Percentiles rank a stretch among this genome's conserved stretches.
Evolutionary conservation across 139 green algal species (phyloP).

Genomic region (Tetradesmus lagerheimii): DNA sequence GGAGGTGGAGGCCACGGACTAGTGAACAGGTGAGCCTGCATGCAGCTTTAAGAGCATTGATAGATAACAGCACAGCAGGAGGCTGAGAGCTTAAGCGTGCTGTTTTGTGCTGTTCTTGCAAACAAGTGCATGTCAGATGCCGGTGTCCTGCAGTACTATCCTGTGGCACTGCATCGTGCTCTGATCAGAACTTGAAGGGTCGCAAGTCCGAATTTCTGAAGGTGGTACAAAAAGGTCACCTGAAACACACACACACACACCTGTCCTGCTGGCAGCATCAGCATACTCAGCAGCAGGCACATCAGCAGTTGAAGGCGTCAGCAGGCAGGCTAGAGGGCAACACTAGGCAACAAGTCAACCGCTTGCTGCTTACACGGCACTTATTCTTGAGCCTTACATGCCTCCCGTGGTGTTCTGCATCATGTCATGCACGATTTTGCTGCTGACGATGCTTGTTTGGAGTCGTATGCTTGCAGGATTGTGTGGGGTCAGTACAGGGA

Average conservation of each 20-base stretch:
- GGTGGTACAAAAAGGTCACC: too few relatives aligned
- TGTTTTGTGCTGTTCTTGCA: not conserved
- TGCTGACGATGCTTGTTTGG: not conserved
- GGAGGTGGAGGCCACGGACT: constrained; percentile 58
- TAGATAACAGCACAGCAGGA: not conserved
- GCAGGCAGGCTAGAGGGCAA: not conserved
- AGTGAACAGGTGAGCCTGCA: constrained; percentile 14
- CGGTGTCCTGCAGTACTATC: not conserved
- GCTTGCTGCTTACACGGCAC: too few relatives aligned
- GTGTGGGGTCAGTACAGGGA: constrained; percentile 39
- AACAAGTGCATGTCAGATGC: not conserved
- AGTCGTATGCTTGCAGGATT: constrained; percentile 16
- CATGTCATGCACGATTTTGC: too few relatives aligned
- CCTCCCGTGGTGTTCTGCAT: too few relatives aligned
- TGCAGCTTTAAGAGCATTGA: not conserved
- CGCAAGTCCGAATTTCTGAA: too few relatives aligned
- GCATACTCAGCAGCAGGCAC: not conserved
- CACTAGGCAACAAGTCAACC: too few relatives aligned
- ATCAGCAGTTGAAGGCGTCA: not conserved
- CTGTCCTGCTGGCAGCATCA: not conserved
- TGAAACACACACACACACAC: too few relatives aligned
- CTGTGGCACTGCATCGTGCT: not conserved
- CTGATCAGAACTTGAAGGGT: not conserved
- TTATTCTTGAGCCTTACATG: too few relatives aligned
- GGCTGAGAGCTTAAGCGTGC: not conserved